Evolutionary conservation across 352 stramenopile species (phyloP), one percentile per base, ranked within the genome.

Genomic region (Peronospora belbahrii): DNA sequence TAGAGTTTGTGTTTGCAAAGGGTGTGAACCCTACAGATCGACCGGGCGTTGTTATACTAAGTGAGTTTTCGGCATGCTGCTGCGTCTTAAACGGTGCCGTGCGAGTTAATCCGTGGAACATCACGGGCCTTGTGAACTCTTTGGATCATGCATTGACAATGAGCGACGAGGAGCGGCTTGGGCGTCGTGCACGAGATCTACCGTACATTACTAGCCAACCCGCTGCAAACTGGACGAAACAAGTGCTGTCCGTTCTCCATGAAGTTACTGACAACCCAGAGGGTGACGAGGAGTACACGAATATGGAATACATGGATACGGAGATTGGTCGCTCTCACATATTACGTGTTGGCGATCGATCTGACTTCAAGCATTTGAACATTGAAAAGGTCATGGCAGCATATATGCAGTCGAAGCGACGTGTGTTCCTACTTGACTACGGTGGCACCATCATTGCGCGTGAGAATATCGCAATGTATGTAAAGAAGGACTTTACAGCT

Each of bases 401-500:
- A 1, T 98, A 97, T 51, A 59, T 83, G 24, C 65, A 70, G 14
- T 86, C 88, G 2, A 74, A 67, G 18, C 83, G 86, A 31, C 81
- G 96, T 44, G 86, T 99, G 2, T 96, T 99, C 40, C 58, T 99
- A 24, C 69, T 98, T 28, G 96, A 99, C 61, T 99, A 98, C 53
- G 97, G 96, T 50, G 95, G 96, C 10, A 98, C 95, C 1, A 88
- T 99, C 40, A 92, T 98, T 32, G 69, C 70, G 17, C 72, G 78
- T 18, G 73, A 90, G 47, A 91, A 92, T 51, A 91, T 90, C 53
- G 88, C 87, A 37, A 98, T 98, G 74, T 98, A 98, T 57, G 71
- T 98, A 15, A 98, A 98, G 67, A 91, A 96, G 48, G 77, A 92
- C 61, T 97, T 98, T 48, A 93, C 94, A 9, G 91, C 85, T 14